A percentile compares a stretch with the other conserved stretches of the same genome.
phyloP scores from a whole-genome alignment of 176 grass and related monocot species.

The Cenchrus purpureus region DNA sequence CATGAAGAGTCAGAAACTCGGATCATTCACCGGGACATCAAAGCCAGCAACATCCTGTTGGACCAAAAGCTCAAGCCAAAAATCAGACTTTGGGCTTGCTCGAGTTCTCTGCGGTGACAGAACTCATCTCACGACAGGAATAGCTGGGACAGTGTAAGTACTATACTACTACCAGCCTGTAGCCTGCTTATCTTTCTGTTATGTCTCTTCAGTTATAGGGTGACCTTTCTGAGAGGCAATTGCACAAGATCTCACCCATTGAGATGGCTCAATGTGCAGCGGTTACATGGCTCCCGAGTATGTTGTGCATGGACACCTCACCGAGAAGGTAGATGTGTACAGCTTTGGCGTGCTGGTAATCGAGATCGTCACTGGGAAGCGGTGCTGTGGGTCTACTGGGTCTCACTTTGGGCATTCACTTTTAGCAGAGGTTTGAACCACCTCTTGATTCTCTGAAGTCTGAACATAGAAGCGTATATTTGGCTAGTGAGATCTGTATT shows the following conservation, averaged over 20 bases:
- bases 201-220: not conserved
- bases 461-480: not conserved
- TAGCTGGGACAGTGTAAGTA: slow-evolving; percentile 46
- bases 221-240: not conserved
- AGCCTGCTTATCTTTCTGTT: not conserved
- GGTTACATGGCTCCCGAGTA: slow-evolving; percentile 56
- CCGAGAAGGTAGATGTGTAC: slow-evolving; percentile 49
- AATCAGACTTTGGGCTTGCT: slow-evolving; percentile 46
- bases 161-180: not conserved
- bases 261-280: not conserved
- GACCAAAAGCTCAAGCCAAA: slow-evolving; percentile 40
- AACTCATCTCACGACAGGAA: slow-evolving; percentile 43
- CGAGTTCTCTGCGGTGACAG: slow-evolving; percentile 9
- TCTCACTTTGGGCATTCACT: slow-evolving; percentile 23
- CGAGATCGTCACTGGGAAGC: slow-evolving; percentile 45
- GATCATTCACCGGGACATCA: slow-evolving; percentile 48
- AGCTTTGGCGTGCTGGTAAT: slow-evolving; percentile 49
- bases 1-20: slow-evolving; percentile 44
- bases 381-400: not conserved
- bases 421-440: slow-evolving; percentile 24
- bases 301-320: slow-evolving; percentile 36
- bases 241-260: not conserved
- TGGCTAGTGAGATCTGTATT: not conserved
- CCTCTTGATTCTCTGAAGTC: not conserved
- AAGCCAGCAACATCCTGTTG: slow-evolving; percentile 44